Percentiles rank a stretch among this genome's conserved stretches.
These are phyloP conservation scores for Colletotrichum camelliae DNA, from an alignment of 2,329 filamentous ascomycete species.

Conservation along the genomic window DNA sequence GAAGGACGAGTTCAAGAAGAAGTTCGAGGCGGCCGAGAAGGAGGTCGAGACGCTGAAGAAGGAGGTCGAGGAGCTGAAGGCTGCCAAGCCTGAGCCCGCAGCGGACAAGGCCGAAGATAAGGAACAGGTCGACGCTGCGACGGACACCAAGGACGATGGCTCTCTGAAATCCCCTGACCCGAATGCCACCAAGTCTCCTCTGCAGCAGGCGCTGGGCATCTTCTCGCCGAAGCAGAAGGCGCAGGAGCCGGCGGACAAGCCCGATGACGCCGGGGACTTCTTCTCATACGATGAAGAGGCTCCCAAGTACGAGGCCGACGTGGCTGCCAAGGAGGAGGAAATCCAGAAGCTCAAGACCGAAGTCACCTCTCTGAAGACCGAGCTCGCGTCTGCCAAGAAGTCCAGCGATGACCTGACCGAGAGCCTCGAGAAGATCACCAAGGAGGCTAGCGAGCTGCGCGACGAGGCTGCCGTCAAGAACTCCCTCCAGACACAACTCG, in stretches of 20 bases:
- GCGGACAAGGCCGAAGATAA: conserved; percentile 31
- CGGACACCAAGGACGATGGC: conserved; percentile 31
- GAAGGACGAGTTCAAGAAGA: conserved; percentile 80
- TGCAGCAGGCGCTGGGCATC: conserved; percentile 52
- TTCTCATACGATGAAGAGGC: conserved; percentile 93
- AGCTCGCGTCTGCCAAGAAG: conserved; percentile 75
- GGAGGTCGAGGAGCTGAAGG: conserved; percentile 58
- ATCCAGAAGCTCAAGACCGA: conserved; percentile 74
- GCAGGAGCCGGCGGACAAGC: conserved; percentile 33
- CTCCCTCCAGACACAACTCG: conserved; percentile 55
- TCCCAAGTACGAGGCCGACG: conserved; percentile 77
- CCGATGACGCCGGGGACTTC: conserved; percentile 66
- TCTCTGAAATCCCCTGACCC: conserved; percentile 24
- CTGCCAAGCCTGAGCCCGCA: conserved; percentile 32
- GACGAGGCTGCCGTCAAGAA: conserved; percentile 45
- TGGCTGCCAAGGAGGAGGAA: conserved; percentile 73
- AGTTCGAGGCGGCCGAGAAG: conserved; percentile 70
- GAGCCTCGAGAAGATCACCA: conserved; percentile 71
- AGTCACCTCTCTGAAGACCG: conserved; percentile 70
- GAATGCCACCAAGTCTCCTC: conserved; percentile 48
- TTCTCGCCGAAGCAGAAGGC: conserved; percentile 54
- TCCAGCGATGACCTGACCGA: conserved; percentile 70
- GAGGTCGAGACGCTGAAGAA: conserved; percentile 64
- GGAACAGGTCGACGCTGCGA: conserved; percentile 13
- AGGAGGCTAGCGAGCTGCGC: conserved; percentile 60